Evolutionary conservation across 257 asterid genomes (phyloP), one percentile per base, ranked within the genome.

Genomic region (Salvia rosmarinus): DNA sequence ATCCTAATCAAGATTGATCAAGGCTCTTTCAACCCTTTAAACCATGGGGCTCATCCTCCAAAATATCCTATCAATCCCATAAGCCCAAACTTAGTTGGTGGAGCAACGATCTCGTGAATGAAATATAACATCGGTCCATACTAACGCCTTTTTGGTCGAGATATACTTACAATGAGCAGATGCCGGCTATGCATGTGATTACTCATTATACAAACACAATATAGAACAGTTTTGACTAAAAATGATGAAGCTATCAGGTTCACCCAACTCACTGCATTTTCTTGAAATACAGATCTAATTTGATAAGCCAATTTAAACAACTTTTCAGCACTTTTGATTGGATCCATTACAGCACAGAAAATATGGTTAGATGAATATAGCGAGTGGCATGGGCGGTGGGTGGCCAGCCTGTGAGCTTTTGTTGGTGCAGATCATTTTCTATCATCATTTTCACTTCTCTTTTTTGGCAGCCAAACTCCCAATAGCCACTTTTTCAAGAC

Each of bases 391-490:
- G 50, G 49, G 25, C 6, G 72, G 67, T 65, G 78, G 68, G 62
- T 65, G 73, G 54, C 73, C 68, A 44, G 74, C 62, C 62, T 56
- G 54, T 46, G 66, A 54, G 56, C 73, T 35, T 46, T 59, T 71
- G 39, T 76, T 66, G 65, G 62, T 77, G 61, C 56, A 42, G 25
- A 66, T 72, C 75, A 57, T 56, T 63, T 49, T 75, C 57, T 67
- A 63, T 71, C 65, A 19, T 54, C 40, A 73, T 39, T 42, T 32
- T 51, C 49, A 11, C 56, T 43, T 56, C 43, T 17, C 42, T 42
- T 32, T 25, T 74, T 66, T 65, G 74, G 74, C 74, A 47, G 69
- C 74, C 79, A 67, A 74, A 75, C 78, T 70, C 69, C 70, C 82
- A 67, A 40, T 77, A 49, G 16, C 69, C 61, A 16, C 54, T 52